Evolutionary conservation across 1,139 yeast genomes (phyloP).

Genomic region (Taphrina communis): DNA sequence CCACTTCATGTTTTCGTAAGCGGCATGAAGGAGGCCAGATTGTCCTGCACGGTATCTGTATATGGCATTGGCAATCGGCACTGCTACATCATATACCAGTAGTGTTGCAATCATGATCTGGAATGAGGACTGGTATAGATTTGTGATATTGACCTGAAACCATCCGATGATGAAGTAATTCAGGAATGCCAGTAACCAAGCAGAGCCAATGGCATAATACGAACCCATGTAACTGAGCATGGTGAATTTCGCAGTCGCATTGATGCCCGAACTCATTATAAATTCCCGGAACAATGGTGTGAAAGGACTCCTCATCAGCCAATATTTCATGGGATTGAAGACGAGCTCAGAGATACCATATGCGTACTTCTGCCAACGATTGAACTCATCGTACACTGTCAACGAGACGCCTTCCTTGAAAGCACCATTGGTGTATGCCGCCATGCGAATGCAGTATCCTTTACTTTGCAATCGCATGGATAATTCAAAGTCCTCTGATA

Average conservation of each 20-base stretch:
- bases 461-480: slow-evolving; percentile 44
- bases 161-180: slow-evolving; percentile 45
- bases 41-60: slow-evolving; percentile 41
- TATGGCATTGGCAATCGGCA: slow-evolving; percentile 44
- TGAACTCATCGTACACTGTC: slow-evolving; percentile 45
- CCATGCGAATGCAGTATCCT: slow-evolving; percentile 43
- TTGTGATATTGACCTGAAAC: slow-evolving; percentile 41
- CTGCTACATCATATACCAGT: slow-evolving; percentile 44
- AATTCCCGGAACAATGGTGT: slow-evolving; percentile 43
- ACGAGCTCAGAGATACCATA: slow-evolving; percentile 44
- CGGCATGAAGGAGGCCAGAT: slow-evolving; percentile 31
- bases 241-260: slow-evolving; percentile 42
- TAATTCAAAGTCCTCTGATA: slow-evolving; percentile 45
- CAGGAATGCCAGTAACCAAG: slow-evolving; percentile 42
- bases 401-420: slow-evolving; percentile 45
- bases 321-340: slow-evolving; percentile 42
- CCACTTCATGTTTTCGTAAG: slow-evolving; percentile 29
- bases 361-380: slow-evolving; percentile 46
- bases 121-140: slow-evolving; percentile 43
- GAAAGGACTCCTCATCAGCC: slow-evolving; percentile 42
- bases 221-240: slow-evolving; percentile 45
- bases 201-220: slow-evolving; percentile 44
- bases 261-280: slow-evolving; percentile 39
- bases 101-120: slow-evolving; percentile 41
- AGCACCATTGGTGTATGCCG: slow-evolving; percentile 41